Evolutionary conservation across 441 rosid genomes (phyloP).

Genomic region (Adansonia rubrostipa): DNA sequence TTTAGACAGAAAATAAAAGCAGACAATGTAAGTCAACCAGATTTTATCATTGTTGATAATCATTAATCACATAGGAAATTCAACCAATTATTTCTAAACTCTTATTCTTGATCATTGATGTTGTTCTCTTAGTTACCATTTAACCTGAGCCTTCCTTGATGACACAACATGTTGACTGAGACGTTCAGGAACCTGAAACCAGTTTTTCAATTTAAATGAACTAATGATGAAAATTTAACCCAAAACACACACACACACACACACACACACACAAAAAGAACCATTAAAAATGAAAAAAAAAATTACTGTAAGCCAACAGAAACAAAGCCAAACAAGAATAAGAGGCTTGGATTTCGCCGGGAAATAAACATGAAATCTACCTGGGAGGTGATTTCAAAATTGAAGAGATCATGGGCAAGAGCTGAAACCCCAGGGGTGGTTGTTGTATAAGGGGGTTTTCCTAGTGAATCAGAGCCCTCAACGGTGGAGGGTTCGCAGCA

Average conservation of each 20-base stretch:
- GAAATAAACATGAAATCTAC: slow-evolving; percentile 35
- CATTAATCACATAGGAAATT: background rate
- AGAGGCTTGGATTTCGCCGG: background rate
- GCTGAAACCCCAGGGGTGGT: slow-evolving; percentile 72
- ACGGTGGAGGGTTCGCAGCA: slow-evolving; percentile 57
- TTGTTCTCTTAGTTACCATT: slow-evolving; percentile 53
- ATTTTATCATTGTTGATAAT: too few species aligned
- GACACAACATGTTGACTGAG: slow-evolving; percentile 70
- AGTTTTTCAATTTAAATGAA: background rate
- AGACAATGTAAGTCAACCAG: background rate
- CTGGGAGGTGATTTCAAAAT: slow-evolving; percentile 78
- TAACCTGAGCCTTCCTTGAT: slow-evolving; percentile 86
- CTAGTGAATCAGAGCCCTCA: slow-evolving; percentile 51
- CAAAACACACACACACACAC: too few species aligned
- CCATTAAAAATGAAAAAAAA: background rate
- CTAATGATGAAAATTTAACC: background rate
- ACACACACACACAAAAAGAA: background rate
- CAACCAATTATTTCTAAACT: background rate
- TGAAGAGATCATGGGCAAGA: slow-evolving; percentile 75
- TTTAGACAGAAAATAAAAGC: background rate
- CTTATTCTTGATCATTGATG: background rate
- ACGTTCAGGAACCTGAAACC: slow-evolving; percentile 66
- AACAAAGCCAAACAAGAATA: background rate
- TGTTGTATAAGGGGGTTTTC: slow-evolving; percentile 57
- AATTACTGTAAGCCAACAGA: background rate